Evolutionary conservation across 805 yeast species (phyloP).

Genomic region (Pichia exigua): DNA sequence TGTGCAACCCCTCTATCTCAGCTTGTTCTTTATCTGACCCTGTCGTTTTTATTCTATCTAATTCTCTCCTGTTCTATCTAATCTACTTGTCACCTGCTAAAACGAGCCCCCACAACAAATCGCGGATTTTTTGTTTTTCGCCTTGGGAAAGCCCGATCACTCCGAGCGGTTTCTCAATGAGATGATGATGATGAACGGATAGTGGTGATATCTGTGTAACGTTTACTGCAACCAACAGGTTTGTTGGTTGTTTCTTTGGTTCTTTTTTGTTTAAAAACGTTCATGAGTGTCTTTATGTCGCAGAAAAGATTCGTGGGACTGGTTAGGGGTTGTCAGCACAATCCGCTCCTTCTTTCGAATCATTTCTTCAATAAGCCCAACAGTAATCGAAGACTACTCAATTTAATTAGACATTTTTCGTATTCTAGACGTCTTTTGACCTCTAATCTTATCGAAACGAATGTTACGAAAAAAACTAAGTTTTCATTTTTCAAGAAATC

Average conservation of each 20-base stretch:
- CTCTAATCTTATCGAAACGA: not conserved
- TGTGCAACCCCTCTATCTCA: too few relatives aligned
- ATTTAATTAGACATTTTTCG: not conserved
- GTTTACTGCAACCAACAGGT: too few relatives aligned
- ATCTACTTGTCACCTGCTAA: too few relatives aligned
- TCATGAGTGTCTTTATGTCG: not conserved
- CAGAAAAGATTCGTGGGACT: not conserved
- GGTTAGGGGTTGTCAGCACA: not conserved
- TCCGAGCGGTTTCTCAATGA: not conserved
- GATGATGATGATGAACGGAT: not conserved
- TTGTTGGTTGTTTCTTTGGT: too few relatives aligned
- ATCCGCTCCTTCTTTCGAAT: not conserved
- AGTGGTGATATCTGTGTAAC: not conserved
- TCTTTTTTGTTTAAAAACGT: too few relatives aligned
- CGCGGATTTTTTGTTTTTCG: not conserved
- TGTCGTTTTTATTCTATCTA: not conserved
- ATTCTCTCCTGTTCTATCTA: not conserved
- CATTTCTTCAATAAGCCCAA: not conserved
- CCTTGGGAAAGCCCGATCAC: not conserved
- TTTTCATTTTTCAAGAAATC: slow-evolving; percentile 26
- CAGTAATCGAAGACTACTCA: not conserved
- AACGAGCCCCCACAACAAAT: not conserved
- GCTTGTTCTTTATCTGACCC: not conserved
- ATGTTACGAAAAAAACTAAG: not conserved
- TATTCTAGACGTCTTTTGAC: not conserved